Evolutionary conservation across 345 rosid genomes (phyloP).

Genomic region (Ceriops zippeliana): DNA sequence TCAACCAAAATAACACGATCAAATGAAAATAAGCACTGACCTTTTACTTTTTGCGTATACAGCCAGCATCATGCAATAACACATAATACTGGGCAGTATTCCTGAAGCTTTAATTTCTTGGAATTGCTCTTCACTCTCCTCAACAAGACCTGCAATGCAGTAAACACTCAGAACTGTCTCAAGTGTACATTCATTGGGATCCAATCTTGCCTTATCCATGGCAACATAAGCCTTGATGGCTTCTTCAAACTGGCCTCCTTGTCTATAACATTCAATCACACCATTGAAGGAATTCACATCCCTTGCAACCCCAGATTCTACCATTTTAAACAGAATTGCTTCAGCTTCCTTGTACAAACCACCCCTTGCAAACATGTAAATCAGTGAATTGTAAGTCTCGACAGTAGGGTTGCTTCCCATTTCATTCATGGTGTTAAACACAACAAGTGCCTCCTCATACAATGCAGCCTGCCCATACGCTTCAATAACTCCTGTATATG

Average conservation of each 20-base stretch:
- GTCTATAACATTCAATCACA: conserved; percentile 81
- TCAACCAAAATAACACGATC: conserved; percentile 1
- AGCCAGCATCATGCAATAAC: conserved; percentile 93
- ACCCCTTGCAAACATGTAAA: conserved; percentile 78
- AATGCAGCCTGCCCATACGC: conserved; percentile 89
- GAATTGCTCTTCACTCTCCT: conserved; percentile 90
- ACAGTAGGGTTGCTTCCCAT: conserved; percentile 66
- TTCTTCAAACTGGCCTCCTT: conserved; percentile 89
- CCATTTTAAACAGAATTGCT: conserved; percentile 59
- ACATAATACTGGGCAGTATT: conserved; percentile 75
- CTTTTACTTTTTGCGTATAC: conserved; percentile 78
- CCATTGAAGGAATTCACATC: conserved; percentile 83
- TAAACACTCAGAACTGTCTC: conserved; percentile 88
- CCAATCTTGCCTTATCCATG: conserved; percentile 81
- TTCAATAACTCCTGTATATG: conserved; percentile 76
- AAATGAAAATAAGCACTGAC: conserved; percentile 37
- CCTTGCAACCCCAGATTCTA: conserved; percentile 55
- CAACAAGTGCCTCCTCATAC: conserved; percentile 84
- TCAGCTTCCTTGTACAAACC: conserved; percentile 77
- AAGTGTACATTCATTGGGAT: conserved; percentile 81
- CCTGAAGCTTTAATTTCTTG: conserved; percentile 79
- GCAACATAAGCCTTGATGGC: conserved; percentile 81
- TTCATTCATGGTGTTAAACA: conserved; percentile 87
- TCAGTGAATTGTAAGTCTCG: conserved; percentile 77
- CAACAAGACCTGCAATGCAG: conserved; percentile 77